These are phyloP conservation scores for Nannochloropsis oceanica DNA, from an alignment of 108 stramenopile genomes.

Conservation along the genomic window DNA sequence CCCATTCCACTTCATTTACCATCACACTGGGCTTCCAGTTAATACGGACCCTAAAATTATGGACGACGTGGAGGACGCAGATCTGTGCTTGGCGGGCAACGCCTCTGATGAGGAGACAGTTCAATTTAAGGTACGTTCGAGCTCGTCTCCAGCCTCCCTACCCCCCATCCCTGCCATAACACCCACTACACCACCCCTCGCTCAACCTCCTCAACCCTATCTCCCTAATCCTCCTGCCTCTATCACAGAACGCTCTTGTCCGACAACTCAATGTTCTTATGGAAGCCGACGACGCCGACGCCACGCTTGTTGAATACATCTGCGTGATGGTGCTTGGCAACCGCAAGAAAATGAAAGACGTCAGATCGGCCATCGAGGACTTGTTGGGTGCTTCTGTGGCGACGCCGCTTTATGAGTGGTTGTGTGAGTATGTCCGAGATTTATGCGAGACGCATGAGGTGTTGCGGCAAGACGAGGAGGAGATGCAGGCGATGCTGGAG, in stretches of 20 bases:
- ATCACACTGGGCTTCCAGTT: too few species aligned
- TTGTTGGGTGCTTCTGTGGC: background rate
- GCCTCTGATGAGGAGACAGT: background rate
- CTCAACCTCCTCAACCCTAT: too few species aligned
- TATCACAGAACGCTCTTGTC: background rate
- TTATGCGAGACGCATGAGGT: background rate
- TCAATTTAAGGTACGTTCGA: background rate
- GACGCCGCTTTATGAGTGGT: background rate
- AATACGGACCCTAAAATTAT: background rate
- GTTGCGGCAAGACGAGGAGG: background rate
- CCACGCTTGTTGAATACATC: background rate
- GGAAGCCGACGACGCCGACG: background rate
- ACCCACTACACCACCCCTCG: too few species aligned
- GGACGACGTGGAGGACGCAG: background rate
- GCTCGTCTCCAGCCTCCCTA: too few species aligned
- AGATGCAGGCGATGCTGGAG: background rate
- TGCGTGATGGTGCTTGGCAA: background rate
- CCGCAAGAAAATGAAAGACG: background rate
- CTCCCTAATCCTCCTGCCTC: too few species aligned
- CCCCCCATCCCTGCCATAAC: too few species aligned
- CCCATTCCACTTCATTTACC: too few species aligned
- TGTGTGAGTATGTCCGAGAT: background rate
- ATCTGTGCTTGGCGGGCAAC: background rate
- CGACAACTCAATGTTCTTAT: background rate
- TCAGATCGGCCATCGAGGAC: background rate